Percentiles rank a stretch among this genome's conserved stretches.
Conservation (phyloP, 768 basidiomycete species). For the Cantharellus cinnabarinus region DNA sequence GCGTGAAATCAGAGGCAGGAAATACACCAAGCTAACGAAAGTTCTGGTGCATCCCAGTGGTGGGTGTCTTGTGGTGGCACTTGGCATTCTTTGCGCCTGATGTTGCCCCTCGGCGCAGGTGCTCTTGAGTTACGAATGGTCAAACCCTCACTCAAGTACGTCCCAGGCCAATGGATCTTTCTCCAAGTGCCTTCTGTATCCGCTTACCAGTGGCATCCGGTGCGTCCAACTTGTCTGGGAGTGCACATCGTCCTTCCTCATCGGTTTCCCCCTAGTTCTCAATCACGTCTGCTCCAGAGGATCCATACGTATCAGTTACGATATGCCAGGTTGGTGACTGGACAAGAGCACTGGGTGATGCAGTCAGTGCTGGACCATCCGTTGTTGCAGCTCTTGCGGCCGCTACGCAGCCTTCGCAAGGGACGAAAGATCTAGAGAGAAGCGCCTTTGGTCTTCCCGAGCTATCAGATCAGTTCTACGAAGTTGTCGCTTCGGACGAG, state of each 20-base stretch:
- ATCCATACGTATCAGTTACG: constrained; percentile 86
- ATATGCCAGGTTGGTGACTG: constrained; percentile 87
- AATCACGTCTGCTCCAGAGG: constrained; percentile 52
- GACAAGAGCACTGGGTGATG: constrained; percentile 68
- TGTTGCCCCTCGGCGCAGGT: neutral
- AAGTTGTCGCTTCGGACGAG: constrained; percentile 17
- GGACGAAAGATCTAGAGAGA: neutral
- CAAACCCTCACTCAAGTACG: constrained; percentile 4
- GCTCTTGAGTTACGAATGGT: neutral
- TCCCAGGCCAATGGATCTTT: constrained; percentile 47
- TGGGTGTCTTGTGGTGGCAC: neutral
- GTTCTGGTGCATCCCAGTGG: constrained; percentile 1
- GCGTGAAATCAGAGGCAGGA: neutral
- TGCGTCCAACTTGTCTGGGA: constrained; percentile 14
- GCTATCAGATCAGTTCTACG: neutral
- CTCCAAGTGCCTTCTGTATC: constrained; percentile 76
- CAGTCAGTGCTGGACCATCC: constrained; percentile 28
- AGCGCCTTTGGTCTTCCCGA: neutral
- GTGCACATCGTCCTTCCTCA: constrained; percentile 24
- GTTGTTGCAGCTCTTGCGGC: neutral
- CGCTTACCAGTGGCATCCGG: constrained; percentile 78
- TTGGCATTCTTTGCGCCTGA: neutral
- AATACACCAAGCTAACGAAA: neutral
- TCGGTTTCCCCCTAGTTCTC: constrained; percentile 15
- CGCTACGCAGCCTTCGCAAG: neutral